A percentile compares a stretch with the other conserved stretches of the same genome.
These are phyloP conservation scores for Penicillium olsonii DNA, from an alignment of 2,329 filamentous ascomycete species.

Conservation along the genomic window DNA sequence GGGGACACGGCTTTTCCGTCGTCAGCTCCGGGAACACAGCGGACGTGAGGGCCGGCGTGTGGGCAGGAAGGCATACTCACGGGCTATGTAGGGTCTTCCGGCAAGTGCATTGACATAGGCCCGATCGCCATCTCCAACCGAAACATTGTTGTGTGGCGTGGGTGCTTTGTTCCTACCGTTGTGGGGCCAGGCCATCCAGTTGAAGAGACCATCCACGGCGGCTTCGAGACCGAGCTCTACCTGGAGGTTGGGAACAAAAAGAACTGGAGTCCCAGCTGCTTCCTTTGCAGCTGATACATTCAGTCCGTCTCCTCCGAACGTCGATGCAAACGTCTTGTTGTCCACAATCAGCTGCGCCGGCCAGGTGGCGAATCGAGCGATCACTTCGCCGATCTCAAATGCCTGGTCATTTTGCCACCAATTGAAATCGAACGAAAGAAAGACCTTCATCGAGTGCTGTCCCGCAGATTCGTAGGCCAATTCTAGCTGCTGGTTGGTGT, in stretches of 20 bases:
- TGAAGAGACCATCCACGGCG: constrained; percentile 42
- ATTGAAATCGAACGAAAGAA: constrained; percentile 61
- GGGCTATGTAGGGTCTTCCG: constrained; percentile 53
- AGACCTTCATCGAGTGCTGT: constrained; percentile 53
- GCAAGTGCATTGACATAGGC: constrained; percentile 34
- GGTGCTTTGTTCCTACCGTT: constrained; percentile 53
- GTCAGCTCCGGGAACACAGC: neutral
- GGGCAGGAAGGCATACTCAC: constrained; percentile 25
- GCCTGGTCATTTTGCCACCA: constrained; percentile 45
- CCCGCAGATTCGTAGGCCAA: constrained; percentile 53
- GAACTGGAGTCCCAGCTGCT: constrained; percentile 47
- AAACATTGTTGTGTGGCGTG: constrained; percentile 39
- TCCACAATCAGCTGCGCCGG: constrained; percentile 54
- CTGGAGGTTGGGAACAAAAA: constrained; percentile 55
- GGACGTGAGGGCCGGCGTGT: too few species aligned
- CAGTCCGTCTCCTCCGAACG: constrained; percentile 53
- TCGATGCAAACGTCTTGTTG: constrained; percentile 54
- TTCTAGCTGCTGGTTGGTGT: constrained; percentile 48
- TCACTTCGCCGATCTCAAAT: constrained; percentile 45
- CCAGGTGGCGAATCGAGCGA: constrained; percentile 47
- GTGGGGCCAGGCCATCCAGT: constrained; percentile 48
- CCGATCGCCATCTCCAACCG: constrained; percentile 42
- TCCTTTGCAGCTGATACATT: constrained; percentile 45
- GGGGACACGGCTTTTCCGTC: constrained; percentile 41
- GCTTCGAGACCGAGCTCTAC: constrained; percentile 41